Base-by-base conservation (phyloP, 805 yeast species). In the Ogataea siamensis region DNA sequence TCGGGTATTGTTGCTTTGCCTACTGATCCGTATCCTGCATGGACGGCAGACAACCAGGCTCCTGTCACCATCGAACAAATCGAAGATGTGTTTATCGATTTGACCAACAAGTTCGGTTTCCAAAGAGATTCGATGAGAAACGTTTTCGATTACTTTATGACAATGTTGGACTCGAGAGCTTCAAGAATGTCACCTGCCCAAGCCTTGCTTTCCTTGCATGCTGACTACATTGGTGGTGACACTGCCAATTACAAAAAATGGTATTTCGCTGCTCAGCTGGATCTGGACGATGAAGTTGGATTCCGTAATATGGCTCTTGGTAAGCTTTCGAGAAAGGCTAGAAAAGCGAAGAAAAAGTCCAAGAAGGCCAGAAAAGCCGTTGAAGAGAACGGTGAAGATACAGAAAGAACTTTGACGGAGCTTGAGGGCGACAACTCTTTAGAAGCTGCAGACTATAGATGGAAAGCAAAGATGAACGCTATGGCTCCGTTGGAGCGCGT, bases 11-110 rank as follows among this genome's bases (percentile, higher is more conserved):
- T 80, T 72, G 82, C 87, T 61, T 53, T 83, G 67, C 73, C 95
- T 53, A 78, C 88, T 30, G 93, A 93, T 63, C 99, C 99, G 22
- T 93, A 91, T 63, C 99, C 99, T 29, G 98, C 99, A 35, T 93
- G 99, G 99, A 86, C 96, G 17, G 95, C 95, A 32, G 98, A 93
- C 64, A 89, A 84, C 40, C 91, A 84, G 62, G 87, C 91, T 17
- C 94, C 94, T 9, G 82, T 83, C 41, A 72, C 87, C 33, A 74
- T 85, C 39, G 93, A 85, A 63, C 91, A 85, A 61, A 82, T 85
- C 58, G 94, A 85, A 67, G 94, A 85, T 67, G 78, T 84, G 25
- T 85, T 85, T 59, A 85, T 85, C 56, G 93, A 85, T 62, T 70
- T 85, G 61, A 71, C 91, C 28, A 84, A 84, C 66, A 81, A 79